phyloP scores from a whole-genome alignment of 1,284 basidiomycete genomes.

The Athelia sp. region DNA sequence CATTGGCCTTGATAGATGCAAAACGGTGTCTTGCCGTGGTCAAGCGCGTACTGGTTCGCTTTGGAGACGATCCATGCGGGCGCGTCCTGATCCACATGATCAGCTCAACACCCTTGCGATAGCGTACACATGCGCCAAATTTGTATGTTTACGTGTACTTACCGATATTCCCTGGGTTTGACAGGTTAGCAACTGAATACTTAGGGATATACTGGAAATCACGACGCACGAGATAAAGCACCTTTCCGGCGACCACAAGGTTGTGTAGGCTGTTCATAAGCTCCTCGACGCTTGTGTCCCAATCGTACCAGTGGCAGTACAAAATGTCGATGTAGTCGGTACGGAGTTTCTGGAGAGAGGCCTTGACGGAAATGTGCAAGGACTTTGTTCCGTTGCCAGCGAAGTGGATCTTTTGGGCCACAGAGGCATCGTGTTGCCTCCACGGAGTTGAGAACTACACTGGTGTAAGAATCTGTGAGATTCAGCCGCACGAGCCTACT shows the following conservation, averaged over 20 bases:
- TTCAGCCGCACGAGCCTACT: not conserved
- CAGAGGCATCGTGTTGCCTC: conserved; percentile 19
- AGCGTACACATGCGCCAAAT: not conserved
- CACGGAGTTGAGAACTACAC: conserved; percentile 30
- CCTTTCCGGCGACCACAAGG: conserved; percentile 38
- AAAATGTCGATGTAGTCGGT: conserved; percentile 51
- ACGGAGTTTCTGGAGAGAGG: conserved; percentile 49
- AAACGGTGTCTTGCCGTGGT: conserved; percentile 42
- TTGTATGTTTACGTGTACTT: not conserved
- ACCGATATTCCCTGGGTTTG: not conserved
- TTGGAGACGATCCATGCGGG: conserved; percentile 46
- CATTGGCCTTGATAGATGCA: conserved; percentile 49
- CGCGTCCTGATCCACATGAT: conserved; percentile 37
- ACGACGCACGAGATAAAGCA: conserved; percentile 44
- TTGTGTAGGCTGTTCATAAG: conserved; percentile 47
- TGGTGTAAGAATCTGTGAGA: not conserved
- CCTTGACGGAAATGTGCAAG: conserved; percentile 37
- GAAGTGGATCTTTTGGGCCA: conserved; percentile 35
- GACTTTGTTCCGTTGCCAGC: conserved; percentile 44
- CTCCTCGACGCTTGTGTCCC: conserved; percentile 46
- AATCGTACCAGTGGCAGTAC: conserved; percentile 56
- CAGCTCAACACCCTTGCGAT: no score
- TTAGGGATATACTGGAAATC: not conserved
- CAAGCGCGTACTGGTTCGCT: conserved; percentile 46
- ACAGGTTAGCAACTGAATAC: conserved; percentile 11